Percentiles rank a stretch among this genome's conserved stretches.
phyloP scores from a whole-genome alignment of 495 filamentous ascomycete species.

The Chaetomium cochliodes region DNA sequence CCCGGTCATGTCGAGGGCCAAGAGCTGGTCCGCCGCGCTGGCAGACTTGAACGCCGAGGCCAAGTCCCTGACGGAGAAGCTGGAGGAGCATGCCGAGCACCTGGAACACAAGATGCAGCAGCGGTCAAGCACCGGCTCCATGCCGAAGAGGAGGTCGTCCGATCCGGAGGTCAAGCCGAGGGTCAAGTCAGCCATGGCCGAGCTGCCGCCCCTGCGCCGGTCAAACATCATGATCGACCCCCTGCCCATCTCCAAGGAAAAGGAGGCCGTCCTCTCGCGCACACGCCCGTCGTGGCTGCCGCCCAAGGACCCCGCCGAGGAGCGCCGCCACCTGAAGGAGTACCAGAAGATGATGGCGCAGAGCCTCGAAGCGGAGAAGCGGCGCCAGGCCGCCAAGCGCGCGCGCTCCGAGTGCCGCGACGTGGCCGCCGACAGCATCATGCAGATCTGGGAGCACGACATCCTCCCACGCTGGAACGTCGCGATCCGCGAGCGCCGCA shows the following conservation, averaged over 20 bases:
- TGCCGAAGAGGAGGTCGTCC: slow-evolving; percentile 38
- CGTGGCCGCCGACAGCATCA: slow-evolving; percentile 64
- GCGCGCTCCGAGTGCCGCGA: slow-evolving; percentile 50
- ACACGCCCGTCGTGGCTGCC: slow-evolving; percentile 95
- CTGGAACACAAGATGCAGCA: slow-evolving; percentile 48
- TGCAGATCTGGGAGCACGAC: slow-evolving; percentile 83
- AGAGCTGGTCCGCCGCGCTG: slow-evolving; percentile 82
- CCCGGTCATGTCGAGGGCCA: slow-evolving; percentile 57
- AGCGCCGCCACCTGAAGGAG: slow-evolving; percentile 85
- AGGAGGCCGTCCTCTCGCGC: slow-evolving; percentile 84
- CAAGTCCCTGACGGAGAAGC: slow-evolving; percentile 79
- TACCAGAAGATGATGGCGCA: slow-evolving; percentile 91
- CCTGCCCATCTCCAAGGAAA: slow-evolving; percentile 92
- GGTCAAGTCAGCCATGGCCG: slow-evolving; percentile 54
- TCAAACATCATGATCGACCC: slow-evolving; percentile 96
- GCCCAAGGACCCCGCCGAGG: slow-evolving; percentile 89
- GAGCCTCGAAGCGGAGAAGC: slow-evolving; percentile 66
- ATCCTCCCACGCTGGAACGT: slow-evolving; percentile 83
- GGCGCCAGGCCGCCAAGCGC: slow-evolving; percentile 50
- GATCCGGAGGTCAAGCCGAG: slow-evolving; percentile 57
- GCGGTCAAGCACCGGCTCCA: slow-evolving; percentile 36
- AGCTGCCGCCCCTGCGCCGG: slow-evolving; percentile 79
- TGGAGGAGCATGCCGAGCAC: slow-evolving; percentile 80
- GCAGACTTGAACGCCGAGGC: slow-evolving; percentile 83
- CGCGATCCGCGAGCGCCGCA: slow-evolving; percentile 69